Evolutionary conservation across 1,284 basidiomycete species (phyloP), one percentile per base, ranked within the genome.

Genomic region (Ceratobasidium sp.): DNA sequence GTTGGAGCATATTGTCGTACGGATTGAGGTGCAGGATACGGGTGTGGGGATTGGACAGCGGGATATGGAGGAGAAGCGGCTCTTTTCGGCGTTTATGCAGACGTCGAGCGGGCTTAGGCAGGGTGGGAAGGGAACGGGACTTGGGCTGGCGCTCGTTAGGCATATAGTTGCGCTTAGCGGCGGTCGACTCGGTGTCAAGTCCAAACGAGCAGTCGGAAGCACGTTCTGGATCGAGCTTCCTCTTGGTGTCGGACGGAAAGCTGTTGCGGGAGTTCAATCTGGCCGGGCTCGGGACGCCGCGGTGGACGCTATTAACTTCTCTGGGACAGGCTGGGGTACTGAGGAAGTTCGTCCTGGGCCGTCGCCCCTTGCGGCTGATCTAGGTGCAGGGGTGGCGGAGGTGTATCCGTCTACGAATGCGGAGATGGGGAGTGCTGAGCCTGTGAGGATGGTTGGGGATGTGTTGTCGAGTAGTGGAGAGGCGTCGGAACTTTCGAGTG

Each of bases 71-170:
- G 88, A 92, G 78, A 88, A 88, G 77, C 90, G 91, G 78, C 82
- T 93, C n/a, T 93, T 93, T 79, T 90, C 33, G 19, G 57, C 90
- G 5, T 93, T 91, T 80, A 92, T 90, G 29, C 82, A 84, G 75
- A 86, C 84, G 6, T 84, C 85, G 74, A 84, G 85, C 47, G 95
- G 94, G 7, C 87, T 92, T 75, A 87, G 90, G 79, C 95, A 97
- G 84, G 93, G 87, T 83, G 76, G 76, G 9, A 96, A 96, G 83
- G 95, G 95, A 1, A 95, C 93, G 0, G 94, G 94, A 1, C 84
- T 96, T n/a, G 95, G 95, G 15, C 82, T 97, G 24, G 94, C 94
- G 1, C 87, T 97, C 24, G 94, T 96, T n/a, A 87, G 94, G 50
- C 93, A 95, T 80, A 96, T 97, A 74, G 93, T 97, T 77, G 94